Base-by-base conservation (phyloP, 495 filamentous ascomycete species). In the Ramalina intermedia region DNA sequence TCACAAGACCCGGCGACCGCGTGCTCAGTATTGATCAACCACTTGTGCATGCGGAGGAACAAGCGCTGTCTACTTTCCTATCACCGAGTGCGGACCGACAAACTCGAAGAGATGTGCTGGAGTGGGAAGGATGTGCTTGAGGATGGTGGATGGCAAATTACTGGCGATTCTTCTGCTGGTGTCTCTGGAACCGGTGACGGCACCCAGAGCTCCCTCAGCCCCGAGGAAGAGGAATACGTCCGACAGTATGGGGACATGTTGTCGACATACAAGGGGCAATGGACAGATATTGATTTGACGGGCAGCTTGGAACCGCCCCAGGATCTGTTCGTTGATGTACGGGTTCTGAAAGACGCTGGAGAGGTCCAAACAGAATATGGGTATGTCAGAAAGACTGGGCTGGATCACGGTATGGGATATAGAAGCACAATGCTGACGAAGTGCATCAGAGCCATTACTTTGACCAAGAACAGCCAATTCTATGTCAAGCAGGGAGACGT, bases 291-390 rank as follows among this genome's bases (percentile, higher is more conserved):
- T 46, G 93, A 99, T 65, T 68, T 99, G 48, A 96, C 91, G 13
- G 93, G 93, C 39, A 89, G 84, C 54, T 71, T 99, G 62, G 89
- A 96, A 60, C 93, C 93, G 33, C 91, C 93, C 27, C 79, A 76
- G 60, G 93, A 99, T 69, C 66, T 99, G 45, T 99, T 99, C 61
- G 93, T 99, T 62, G 93, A 99, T 66, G 93, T 99, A 44, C 71
- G 93, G 47, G 93, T 96, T 46, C 65, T 99, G 53, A 95, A 91
- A 61, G 91, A 99, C 70, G 93, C 90, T 39, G 93, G 93, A 21
- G 91, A 96, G 71, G 94, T 99, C 53, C 91, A 99, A 68, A 99
- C 93, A 11, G 93, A 99, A 69, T 99, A 96, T 64, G 93, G 93
- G 87, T 96, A 75, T 62, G 78, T 66, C 50, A 39, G 9, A 18